Base-by-base conservation (phyloP, 176 grass and related monocot species). In the Chrysopogon serrulatus region DNA sequence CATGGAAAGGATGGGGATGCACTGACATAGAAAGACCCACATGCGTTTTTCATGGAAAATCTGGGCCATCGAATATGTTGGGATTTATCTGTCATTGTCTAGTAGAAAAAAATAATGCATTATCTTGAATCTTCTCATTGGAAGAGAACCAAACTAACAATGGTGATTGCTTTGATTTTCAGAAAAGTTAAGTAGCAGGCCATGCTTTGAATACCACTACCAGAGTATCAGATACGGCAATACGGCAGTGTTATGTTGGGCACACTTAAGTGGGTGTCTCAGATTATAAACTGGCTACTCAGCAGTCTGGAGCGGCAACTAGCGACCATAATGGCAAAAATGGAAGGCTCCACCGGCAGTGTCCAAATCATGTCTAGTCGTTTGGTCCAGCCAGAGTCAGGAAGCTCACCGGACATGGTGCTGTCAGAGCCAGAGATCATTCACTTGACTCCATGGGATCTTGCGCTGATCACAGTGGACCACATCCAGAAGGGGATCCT, bases 371-470 rank as follows among this genome's bases (percentile, higher is more conserved):
- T 82, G 17, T 82, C 68, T 27, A 28, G 51, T 36, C 51, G 37
- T 27, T n/a, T 44, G 26, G 68, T 82, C 33, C 36, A 39, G 17
- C 66, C 49, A 41, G 67, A 42, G 47, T 19, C 23, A 3, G 1
- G 33, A n/a, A 28, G 13, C 35, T 16, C 1, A 16, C 7, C 2
- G 23, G 14, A 43, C 36, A 15, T 17, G 36, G 11, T 23, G 27
- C 9, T 39, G 3, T 60, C 31, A 9, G 18, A 67, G 63, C 1
- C 28, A 2, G 31, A 49, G 23, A 28, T 32, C 4, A 43, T 61
- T 19, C 79, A 82, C 65, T 18, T 71, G 9, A 82, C 65, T 24
- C 36, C 67, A 19, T 82, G 79, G 79, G 79, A 72, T 28, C 51
- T 82, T 3, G 1, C 5, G 3, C 10, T 72, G 5, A 60, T 82